Evolutionary conservation across 2,329 filamentous ascomycete genomes (phyloP).

Genomic region (Nigrospora sphaerica): DNA sequence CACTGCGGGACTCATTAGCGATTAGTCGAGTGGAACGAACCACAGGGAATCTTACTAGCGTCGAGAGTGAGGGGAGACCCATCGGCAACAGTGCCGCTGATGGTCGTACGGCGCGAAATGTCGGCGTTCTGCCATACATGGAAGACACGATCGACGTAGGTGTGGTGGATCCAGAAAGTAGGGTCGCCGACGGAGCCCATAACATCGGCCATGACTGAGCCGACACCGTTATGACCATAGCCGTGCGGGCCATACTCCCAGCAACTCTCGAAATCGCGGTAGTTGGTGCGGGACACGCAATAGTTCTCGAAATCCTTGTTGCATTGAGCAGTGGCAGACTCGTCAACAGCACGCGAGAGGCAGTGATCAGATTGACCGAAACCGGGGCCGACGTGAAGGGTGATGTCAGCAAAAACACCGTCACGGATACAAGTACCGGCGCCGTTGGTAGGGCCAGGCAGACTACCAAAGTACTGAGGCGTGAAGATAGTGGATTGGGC

Average conservation of each 20-base stretch:
- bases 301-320: constrained; percentile 7
- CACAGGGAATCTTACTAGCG: no score
- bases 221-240: no score
- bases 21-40: no score
- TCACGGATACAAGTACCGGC: constrained; percentile 18
- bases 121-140: constrained; percentile 15
- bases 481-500: constrained; percentile 20
- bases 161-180: no score
- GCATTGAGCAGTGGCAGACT: constrained; percentile 16
- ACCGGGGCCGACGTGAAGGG: constrained; percentile 8
- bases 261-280: constrained; percentile 5
- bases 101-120: constrained; percentile 15
- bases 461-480: constrained; percentile 17
- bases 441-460: constrained; percentile 17
- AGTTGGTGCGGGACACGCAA: constrained; percentile 5
- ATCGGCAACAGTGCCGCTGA: constrained; percentile 6
- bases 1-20: background rate
- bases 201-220: constrained; percentile 22
- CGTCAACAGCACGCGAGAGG: constrained; percentile 22
- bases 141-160: no score
- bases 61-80: constrained; percentile 2
- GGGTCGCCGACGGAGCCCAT: no score
- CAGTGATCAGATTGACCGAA: constrained; percentile 20
- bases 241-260: constrained; percentile 18
- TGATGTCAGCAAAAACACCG: constrained; percentile 18